These are phyloP conservation scores for Leishmania martiniquensis DNA, from an alignment of 208 protist species.

Conservation along the genomic window DNA sequence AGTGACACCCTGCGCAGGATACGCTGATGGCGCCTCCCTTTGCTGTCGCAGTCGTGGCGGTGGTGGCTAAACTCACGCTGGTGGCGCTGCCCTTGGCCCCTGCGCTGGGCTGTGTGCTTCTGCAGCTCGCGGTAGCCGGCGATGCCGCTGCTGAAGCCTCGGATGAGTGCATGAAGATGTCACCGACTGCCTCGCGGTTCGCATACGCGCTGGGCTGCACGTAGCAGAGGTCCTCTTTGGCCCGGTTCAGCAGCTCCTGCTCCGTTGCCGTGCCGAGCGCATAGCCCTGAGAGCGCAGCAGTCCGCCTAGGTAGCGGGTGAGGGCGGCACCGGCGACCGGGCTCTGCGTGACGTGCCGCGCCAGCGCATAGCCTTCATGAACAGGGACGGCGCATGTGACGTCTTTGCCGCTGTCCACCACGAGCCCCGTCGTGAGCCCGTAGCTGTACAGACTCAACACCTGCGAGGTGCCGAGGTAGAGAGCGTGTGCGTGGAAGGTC, in stretches of 20 bases:
- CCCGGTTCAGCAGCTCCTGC: slow-evolving; percentile 77
- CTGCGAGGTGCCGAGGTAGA: slow-evolving; percentile 91
- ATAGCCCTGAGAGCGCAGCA: slow-evolving; percentile 84
- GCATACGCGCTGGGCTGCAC: slow-evolving; percentile 36
- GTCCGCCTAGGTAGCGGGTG: slow-evolving; percentile 79
- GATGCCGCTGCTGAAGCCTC: not conserved
- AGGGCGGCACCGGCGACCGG: slow-evolving; percentile 77
- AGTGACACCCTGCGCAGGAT: not conserved
- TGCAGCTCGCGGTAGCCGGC: not conserved
- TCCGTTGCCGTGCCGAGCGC: slow-evolving; percentile 92
- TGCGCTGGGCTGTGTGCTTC: not conserved
- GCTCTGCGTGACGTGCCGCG: slow-evolving; percentile 80
- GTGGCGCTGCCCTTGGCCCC: not conserved
- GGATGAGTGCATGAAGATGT: not conserved
- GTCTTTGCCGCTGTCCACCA: slow-evolving; percentile 93
- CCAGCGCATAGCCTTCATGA: slow-evolving; percentile 94
- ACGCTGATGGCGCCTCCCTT: not conserved
- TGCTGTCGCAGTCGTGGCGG: not conserved
- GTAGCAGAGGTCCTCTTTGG: slow-evolving; percentile 94
- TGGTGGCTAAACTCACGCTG: not conserved
- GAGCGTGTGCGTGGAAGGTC: slow-evolving; percentile 92
- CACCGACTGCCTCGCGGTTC: not conserved
- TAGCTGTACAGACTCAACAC: slow-evolving; percentile 94
- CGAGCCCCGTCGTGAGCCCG: slow-evolving; percentile 93
- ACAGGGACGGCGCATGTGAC: slow-evolving; percentile 87